Evolutionary conservation across 805 yeast genomes (phyloP).

Genomic region (Wickerhamiella occidentalis): DNA sequence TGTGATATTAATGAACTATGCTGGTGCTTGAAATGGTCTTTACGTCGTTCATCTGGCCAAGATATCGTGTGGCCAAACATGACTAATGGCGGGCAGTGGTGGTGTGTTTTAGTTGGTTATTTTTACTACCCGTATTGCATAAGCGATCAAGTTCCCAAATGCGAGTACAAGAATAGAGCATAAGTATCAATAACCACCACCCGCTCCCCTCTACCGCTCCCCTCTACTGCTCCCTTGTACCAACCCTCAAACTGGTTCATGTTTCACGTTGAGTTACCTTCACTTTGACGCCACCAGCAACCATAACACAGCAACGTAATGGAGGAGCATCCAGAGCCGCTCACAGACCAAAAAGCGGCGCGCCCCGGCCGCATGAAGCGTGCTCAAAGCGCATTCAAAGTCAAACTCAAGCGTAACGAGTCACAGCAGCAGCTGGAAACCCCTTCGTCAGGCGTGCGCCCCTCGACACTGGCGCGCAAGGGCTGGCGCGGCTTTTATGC

Average conservation of each 20-base stretch:
- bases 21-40: not conserved
- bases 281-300: not conserved
- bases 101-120: no score
- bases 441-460: not conserved
- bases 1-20: not conserved
- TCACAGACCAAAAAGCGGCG: not conserved
- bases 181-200: no score
- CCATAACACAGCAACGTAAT: not conserved
- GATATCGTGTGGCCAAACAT: constrained; percentile 10
- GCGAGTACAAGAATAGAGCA: no score
- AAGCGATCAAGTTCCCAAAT: not conserved
- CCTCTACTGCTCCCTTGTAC: no score
- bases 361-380: constrained; percentile 12
- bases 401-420: constrained; percentile 3
- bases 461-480: constrained; percentile 7
- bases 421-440: not conserved
- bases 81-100: no score
- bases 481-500: constrained; percentile 9
- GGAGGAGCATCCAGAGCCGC: not conserved
- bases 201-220: not conserved
- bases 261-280: no score
- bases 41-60: constrained; percentile 12
- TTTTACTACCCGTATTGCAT: not conserved
- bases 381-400: constrained; percentile 8
- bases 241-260: no score